A percentile compares a stretch with the other conserved stretches of the same genome.
These are phyloP conservation scores for Oryza glaberrima DNA, from an alignment of 176 grass and related monocot genomes.

Conservation along the genomic window DNA sequence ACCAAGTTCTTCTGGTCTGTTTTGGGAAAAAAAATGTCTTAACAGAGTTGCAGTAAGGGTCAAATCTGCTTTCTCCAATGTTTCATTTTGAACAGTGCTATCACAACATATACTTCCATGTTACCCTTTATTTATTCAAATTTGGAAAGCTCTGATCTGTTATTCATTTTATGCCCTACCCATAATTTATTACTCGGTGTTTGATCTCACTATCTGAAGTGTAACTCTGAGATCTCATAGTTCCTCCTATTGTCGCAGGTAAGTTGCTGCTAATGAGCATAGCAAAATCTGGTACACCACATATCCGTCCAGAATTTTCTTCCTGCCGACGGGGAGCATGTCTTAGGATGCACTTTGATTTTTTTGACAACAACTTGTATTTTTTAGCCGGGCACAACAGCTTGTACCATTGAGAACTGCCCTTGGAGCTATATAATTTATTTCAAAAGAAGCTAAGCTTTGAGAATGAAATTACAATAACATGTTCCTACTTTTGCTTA, in stretches of 20 bases:
- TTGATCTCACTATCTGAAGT: neutral
- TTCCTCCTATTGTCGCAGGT: constrained; percentile 1
- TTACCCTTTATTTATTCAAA: neutral
- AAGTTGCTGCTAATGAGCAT: constrained; percentile 19
- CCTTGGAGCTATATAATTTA: neutral
- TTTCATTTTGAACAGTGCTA: neutral
- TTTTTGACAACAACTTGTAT: neutral
- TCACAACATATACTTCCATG: neutral
- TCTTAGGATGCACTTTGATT: neutral
- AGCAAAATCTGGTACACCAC: no score
- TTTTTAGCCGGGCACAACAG: neutral
- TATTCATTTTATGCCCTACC: neutral
- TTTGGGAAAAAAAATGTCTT: neutral
- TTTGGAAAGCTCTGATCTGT: neutral
- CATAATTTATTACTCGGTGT: neutral
- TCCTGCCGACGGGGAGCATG: neutral
- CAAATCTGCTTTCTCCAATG: neutral
- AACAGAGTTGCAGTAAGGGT: neutral
- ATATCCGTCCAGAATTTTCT: neutral
- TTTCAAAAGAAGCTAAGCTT: neutral
- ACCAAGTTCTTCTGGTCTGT: neutral
- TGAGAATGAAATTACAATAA: neutral
- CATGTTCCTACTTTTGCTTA: neutral
- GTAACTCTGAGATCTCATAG: neutral
- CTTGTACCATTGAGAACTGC: neutral